A percentile compares a stretch with the other conserved stretches of the same genome.
phyloP scores from a whole-genome alignment of 805 yeast genomes.

The Yarrowia sp. region DNA sequence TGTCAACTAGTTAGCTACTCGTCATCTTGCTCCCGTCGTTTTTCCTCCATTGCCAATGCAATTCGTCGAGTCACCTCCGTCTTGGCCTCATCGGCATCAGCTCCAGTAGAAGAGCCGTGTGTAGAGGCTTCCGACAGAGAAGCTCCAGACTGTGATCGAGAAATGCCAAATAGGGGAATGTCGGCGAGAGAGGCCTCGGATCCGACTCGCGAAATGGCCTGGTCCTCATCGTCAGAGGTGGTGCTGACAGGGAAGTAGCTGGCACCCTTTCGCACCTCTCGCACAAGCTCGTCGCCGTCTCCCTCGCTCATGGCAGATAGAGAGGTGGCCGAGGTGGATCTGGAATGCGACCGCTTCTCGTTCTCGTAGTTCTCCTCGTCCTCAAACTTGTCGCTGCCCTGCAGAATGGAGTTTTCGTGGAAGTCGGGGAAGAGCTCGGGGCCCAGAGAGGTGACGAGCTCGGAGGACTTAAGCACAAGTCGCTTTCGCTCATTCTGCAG shows the following conservation, averaged over 20 bases:
- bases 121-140: constrained; percentile 37
- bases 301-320: constrained; percentile 34
- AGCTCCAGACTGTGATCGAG: constrained; percentile 46
- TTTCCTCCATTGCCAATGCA: constrained; percentile 45
- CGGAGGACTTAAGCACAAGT: constrained; percentile 77
- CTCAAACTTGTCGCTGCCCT: constrained; percentile 40
- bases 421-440: constrained; percentile 89
- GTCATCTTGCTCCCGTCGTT: constrained; percentile 41
- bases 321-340: constrained; percentile 22
- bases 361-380: constrained; percentile 41
- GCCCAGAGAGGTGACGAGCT: constrained; percentile 78
- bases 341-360: constrained; percentile 7
- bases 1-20: constrained; percentile 31
- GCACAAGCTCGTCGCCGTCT: constrained; percentile 38
- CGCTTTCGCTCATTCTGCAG: constrained; percentile 67
- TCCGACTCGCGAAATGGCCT: constrained; percentile 65
- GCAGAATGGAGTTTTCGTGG: constrained; percentile 41
- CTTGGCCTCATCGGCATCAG: constrained; percentile 41
- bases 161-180: constrained; percentile 64
- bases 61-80: constrained; percentile 45
- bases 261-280: constrained; percentile 38
- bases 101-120: constrained; percentile 26
- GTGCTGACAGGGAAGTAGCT: constrained; percentile 40
- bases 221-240: constrained; percentile 57
- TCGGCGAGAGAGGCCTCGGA: constrained; percentile 68